Evolutionary conservation across 805 yeast species (phyloP), one percentile per base, ranked within the genome.

Genomic region (Sugiyamaella qingdaonensis): DNA sequence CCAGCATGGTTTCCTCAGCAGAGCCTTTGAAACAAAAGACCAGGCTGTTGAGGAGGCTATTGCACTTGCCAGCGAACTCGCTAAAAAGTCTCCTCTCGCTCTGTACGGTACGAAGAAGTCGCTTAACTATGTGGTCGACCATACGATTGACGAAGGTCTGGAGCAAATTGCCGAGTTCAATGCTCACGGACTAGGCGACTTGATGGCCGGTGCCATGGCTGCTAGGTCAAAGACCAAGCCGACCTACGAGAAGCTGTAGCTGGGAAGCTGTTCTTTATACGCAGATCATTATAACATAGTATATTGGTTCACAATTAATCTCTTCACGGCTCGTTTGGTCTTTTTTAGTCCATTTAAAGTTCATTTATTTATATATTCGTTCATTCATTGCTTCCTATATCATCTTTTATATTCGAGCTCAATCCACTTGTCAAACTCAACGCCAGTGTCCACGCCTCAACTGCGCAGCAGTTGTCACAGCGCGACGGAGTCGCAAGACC

Each of bases 51-150:
- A 68, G 4, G 64, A 69, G 27, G 85, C 86, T n/a, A 48, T 71
- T 8, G 69, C 72, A 31, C 59, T 81, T 37, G 92, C 86, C 0
- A 54, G 52, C 3, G 65, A 61, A 14, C 80, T 86, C 32, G 73
- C 75, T 35, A 49, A 53, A 1, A 74, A 78, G 64, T 74, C 77
- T 42, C 76, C 73, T 27, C 82, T 86, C 71, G 87, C 88, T 16
- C 73, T 86, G 35, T 73, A 68, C 55, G 91, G 90, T 10, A 79
- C 87, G 2, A 86, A 86, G 68, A 72, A 70, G 51, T 65, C 77
- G 50, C 61, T 86, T 58, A 81, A 82, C 56, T 68, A 64, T 48
- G 74, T 74, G 19, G 49, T 69, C 2, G 73, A 69, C 52, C 72
- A 68, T 51, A 60, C 68, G 9, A 66, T 72, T 9, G 71, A 71